phyloP scores from a whole-genome alignment of 2,329 filamentous ascomycete genomes.

The Rachicladosporium sp. region DNA sequence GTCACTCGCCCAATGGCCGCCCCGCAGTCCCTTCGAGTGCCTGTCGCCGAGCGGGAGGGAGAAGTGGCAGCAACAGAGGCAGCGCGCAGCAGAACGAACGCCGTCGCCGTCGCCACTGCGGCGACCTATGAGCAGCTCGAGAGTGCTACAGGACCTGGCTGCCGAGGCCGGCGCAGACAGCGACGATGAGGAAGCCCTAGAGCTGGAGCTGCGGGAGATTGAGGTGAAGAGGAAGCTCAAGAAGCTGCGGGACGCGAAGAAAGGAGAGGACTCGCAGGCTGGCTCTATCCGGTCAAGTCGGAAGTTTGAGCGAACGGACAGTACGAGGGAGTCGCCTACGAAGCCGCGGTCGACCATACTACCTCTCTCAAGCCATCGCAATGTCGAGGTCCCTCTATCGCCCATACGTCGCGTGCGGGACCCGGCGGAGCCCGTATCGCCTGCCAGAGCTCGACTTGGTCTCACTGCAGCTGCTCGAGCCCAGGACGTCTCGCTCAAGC shows the following conservation, averaged over 20 bases:
- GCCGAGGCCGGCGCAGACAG: constrained; percentile 45
- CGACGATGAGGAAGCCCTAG: constrained; percentile 51
- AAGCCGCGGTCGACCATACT: constrained; percentile 1
- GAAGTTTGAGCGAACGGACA: neutral
- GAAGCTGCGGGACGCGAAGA: constrained; percentile 47
- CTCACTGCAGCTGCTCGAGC: constrained; percentile 81
- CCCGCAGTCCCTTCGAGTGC: constrained; percentile 51
- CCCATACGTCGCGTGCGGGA: constrained; percentile 41
- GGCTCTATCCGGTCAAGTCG: no score
- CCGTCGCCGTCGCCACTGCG: constrained; percentile 46
- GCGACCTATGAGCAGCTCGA: constrained; percentile 15
- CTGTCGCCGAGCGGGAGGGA: constrained; percentile 68
- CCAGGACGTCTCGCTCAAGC: constrained; percentile 71
- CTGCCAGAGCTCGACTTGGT: constrained; percentile 68
- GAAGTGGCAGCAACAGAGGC: constrained; percentile 56
- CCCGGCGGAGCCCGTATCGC: constrained; percentile 52
- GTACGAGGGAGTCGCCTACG: constrained; percentile 1
- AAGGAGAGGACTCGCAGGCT: neutral
- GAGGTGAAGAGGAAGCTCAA: constrained; percentile 81
- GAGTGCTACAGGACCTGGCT: constrained; percentile 13
- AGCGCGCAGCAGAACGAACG: constrained; percentile 31
- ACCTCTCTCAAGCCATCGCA: constrained; percentile 1
- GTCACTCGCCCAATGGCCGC: constrained; percentile 43
- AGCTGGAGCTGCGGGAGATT: constrained; percentile 77
- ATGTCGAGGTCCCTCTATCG: constrained; percentile 66